Conservation (phyloP, 805 yeast genomes). For the Scheffersomyces stipitis region DNA sequence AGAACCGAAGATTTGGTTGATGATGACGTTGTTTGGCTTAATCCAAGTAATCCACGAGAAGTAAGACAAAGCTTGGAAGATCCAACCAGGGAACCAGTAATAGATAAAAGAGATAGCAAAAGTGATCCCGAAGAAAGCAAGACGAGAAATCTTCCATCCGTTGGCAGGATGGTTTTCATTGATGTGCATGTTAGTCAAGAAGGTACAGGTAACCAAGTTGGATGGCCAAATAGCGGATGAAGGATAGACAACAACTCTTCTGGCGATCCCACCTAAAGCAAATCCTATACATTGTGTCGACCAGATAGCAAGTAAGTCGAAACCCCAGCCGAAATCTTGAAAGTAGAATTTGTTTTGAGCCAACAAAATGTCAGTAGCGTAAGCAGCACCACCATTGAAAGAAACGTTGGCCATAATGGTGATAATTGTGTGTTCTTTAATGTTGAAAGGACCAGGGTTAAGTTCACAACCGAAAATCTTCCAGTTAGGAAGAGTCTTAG, state of each 20-base stretch:
- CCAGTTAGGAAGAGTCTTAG: slow-evolving; percentile 31
- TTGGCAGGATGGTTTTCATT: slow-evolving; percentile 52
- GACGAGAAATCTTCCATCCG: slow-evolving; percentile 58
- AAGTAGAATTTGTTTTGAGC: slow-evolving; percentile 52
- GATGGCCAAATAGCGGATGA: slow-evolving; percentile 73
- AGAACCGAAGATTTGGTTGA: slow-evolving; percentile 66
- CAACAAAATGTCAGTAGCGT: slow-evolving; percentile 56
- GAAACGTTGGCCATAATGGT: slow-evolving; percentile 52
- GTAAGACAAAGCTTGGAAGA: slow-evolving; percentile 57
- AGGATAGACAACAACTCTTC: slow-evolving; percentile 61
- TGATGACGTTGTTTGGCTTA: slow-evolving; percentile 54
- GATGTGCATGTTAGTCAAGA: slow-evolving; percentile 52
- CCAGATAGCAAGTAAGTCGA: slow-evolving; percentile 49
- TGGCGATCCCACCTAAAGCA: slow-evolving; percentile 63
- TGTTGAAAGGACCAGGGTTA: slow-evolving; percentile 63
- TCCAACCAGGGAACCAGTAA: slow-evolving; percentile 56
- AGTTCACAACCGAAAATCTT: slow-evolving; percentile 33
- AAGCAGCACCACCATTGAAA: slow-evolving; percentile 46
- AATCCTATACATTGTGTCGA: slow-evolving; percentile 67
- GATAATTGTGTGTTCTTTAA: slow-evolving; percentile 61
- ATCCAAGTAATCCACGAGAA: slow-evolving; percentile 72
- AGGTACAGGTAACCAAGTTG: slow-evolving; percentile 57
- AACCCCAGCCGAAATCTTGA: slow-evolving; percentile 51
- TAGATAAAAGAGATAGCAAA: slow-evolving; percentile 15
- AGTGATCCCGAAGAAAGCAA: slow-evolving; percentile 13